Evolutionary conservation across 78 protist genomes (phyloP), one percentile per base, ranked within the genome.

Genomic region (Speleostelium caveatum): DNA sequence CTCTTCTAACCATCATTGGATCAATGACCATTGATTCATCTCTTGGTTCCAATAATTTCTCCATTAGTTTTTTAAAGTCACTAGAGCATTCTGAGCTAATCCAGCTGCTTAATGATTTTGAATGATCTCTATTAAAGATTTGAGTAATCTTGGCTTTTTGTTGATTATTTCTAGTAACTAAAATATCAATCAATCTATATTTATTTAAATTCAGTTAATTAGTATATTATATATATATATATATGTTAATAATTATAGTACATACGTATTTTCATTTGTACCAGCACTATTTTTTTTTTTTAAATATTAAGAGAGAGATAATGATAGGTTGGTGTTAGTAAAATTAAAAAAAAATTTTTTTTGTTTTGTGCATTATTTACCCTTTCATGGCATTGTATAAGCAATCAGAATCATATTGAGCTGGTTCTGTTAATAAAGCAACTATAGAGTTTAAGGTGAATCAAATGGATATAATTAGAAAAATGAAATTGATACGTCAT

Each of bases 351-450:
- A n/a, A n/a, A n/a, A n/a, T n/a, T n/a, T n/a, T n/a, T n/a, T n/a
- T n/a, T n/a, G n/a, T n/a, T n/a, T n/a, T n/a, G n/a, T n/a, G n/a
- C n/a, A n/a, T n/a, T n/a, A n/a, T n/a, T n/a, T n/a, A n/a, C n/a
- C 91, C 91, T 5, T 41, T 53, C 36, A 58, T 55, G 21, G 80
- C 91, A 4, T 33, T 7, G 26, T 69, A 63, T 14, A 83, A 1
- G 3, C 17, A 33, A 14, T 83, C 91, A 24, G 65, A 59, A 69
- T 83, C 91, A 32, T 59, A 83, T 1, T 12, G 21, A 24, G 79
- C 36, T 83, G 91, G 91, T 30, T 83, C 91, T n/a, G 91, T 83
- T n/a, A 67, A 83, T 17, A 83, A 62, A 7, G 68, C 91, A 67
- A 83, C 91, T 3, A 83, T 42, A 58, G 58, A 30, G n/a, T 42